Base-by-base conservation (phyloP, 2,329 filamentous ascomycete genomes). In the Hypomyces perniciosus region DNA sequence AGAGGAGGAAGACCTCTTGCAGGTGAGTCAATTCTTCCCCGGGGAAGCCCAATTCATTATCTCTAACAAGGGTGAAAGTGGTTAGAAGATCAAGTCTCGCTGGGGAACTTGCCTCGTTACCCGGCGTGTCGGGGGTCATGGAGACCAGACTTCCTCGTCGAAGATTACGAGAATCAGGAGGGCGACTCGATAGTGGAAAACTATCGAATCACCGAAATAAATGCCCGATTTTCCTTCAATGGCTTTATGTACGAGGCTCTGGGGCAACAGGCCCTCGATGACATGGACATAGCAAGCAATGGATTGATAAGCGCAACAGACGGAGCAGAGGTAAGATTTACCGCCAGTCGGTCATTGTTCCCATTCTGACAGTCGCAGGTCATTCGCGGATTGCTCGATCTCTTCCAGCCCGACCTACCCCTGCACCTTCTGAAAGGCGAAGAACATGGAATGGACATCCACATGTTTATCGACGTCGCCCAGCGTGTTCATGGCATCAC, bases 141-240 rank as follows among this genome's bases (percentile, higher is more conserved):
- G 65, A 60, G 70, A 12, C 70, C 71, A 6, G 69, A 72, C 43
- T 71, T 72, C 44, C 53, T 73, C 1, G 60, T 72, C 1, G 67
- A 68, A 28, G 57, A 66, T 2, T 43, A 60, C 12, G 31, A 48
- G 1, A 49, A 33, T 2, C 37, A 42, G 2, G 35, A 51, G 1
- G 52, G 45, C 12, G 12, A 48, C 9, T 20, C 20, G 20, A 5
- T 13, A 4, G 12, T 37, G 12, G 62, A 68, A 33, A 59, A 57
- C 10, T 67, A 61, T 28, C 51, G 61, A 6, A 64, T 73, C 5
- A 69, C 68, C 2, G 71, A 73, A 26, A 72, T 73, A 34, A 73
- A 73, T 44, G 69, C 67, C 1, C 63, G 71, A 0, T 73, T 72
- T 45, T 59, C 61, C 8, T 72, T 72, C 50, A 73, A 72, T 40